Evolutionary conservation across 805 yeast species (phyloP).

Genomic region (Lachancea quebecensis): DNA sequence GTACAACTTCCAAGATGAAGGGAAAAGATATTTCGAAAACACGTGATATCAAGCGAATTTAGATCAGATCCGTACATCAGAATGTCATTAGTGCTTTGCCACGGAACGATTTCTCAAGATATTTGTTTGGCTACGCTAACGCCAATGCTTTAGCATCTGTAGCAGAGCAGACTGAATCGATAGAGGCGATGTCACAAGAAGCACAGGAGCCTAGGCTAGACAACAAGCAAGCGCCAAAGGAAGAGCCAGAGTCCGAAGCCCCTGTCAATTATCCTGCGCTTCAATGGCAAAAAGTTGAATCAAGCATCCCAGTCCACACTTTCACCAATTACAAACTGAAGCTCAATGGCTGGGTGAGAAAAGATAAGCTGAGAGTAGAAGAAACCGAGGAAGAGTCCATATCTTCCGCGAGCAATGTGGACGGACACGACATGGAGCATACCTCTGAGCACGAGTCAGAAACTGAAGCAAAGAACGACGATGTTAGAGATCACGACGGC

Average conservation of each 20-base stretch:
- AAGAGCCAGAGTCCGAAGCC: neutral
- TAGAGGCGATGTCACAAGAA: neutral
- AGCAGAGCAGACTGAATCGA: no score
- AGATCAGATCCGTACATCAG: no score
- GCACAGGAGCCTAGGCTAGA: neutral
- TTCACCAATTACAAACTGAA: conserved; percentile 25
- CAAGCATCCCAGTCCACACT: conserved; percentile 17
- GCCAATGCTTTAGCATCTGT: no score
- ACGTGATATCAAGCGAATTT: no score
- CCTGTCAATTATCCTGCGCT: conserved; percentile 14
- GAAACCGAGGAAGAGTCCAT: neutral
- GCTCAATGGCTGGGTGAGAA: conserved; percentile 25
- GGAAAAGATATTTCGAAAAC: no score
- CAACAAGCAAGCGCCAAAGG: conserved; percentile 4
- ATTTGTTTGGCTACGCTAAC: no score
- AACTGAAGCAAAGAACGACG: neutral
- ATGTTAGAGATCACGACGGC: no score
- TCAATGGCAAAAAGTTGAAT: conserved; percentile 20
- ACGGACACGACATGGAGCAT: neutral
- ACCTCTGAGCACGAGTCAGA: neutral
- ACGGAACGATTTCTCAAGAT: no score
- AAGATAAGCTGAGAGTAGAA: conserved; percentile 8
- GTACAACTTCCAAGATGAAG: no score
- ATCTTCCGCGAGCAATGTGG: neutral
- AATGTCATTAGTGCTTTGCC: no score